Evolutionary conservation across 2,329 filamentous ascomycete species (phyloP), one percentile per base, ranked within the genome.

Genomic region (Neofusicoccum cordaticola): DNA sequence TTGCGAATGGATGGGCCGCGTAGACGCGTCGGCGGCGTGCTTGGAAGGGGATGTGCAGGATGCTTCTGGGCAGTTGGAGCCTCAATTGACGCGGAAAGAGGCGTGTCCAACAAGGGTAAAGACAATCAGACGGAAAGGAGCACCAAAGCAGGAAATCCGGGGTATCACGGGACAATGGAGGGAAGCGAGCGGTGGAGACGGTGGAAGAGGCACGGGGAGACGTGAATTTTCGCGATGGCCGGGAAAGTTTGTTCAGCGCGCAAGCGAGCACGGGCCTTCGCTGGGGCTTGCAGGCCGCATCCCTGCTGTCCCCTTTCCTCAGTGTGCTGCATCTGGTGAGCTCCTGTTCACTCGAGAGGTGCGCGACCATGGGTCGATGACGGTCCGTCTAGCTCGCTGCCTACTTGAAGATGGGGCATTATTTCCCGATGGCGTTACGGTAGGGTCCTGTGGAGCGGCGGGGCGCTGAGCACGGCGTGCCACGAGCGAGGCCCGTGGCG

Each of bases 1-100:
- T 58, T 44, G 53, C 19, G 22, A 4, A 12, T 12, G 56, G 5
- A 37, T 11, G 15, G 3, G 53, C 11, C 9, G 42, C 41, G 11
- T 45, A 60, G 56, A 48, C 56, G 42, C 56, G 42, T 60, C 56
- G 56, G 31, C n/a, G 15, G n/a, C 41, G 15, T 47, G 41, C 41
- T 7, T 8, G n/a, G 41, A 22, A 19, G n/a, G 22, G 19, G n/a
- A 19, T 11, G 42, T 13, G 17, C 47, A 12, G 47, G 47, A 45
- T 34, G 17, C 37, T 9, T 22, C 4, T 27, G 27, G 11, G 5
- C 31, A 9, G n/a, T 37, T 37, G 4, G 27, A 12, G 7, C 4
- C 5, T 8, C 41, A 22, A 60, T 60, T 60, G 56, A n/a, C 27
- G 31, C n/a, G 11, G 11, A 6, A 19, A 4, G 27, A 35, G 9